Conservation (phyloP, 2,329 filamentous ascomycete genomes). For the Hawksworthiomyces lignivorus region DNA sequence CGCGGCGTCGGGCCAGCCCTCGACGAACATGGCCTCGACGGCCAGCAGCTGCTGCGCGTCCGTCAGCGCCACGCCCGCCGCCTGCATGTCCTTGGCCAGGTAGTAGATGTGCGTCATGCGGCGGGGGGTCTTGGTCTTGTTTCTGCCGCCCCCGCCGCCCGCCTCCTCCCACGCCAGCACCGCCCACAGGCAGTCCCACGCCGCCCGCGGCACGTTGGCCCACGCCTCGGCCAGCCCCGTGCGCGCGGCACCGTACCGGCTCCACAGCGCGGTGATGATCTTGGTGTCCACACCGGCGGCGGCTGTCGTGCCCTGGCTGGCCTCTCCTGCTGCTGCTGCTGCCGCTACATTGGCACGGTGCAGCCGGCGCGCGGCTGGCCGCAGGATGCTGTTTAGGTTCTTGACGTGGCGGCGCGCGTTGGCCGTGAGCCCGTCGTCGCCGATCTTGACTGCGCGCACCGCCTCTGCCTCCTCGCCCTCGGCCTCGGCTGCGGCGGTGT, state of each 20-base stretch:
- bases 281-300: constrained; percentile 15
- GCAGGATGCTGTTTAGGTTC: constrained; percentile 23
- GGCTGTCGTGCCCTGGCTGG: no score
- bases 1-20: constrained; percentile 52
- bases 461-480: background rate
- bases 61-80: constrained; percentile 46
- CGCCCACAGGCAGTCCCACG: constrained; percentile 62
- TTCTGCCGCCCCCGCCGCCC: no score
- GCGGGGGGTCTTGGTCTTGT: constrained; percentile 38
- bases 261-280: constrained; percentile 33
- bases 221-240: constrained; percentile 37
- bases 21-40: constrained; percentile 60
- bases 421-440: constrained; percentile 17
- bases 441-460: constrained; percentile 9
- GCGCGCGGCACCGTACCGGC: constrained; percentile 40
- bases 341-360: constrained; percentile 24
- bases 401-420: constrained; percentile 16
- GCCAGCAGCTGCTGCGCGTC: constrained; percentile 55
- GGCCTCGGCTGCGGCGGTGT: background rate
- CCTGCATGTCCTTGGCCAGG: constrained; percentile 59
- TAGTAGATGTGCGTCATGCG: constrained; percentile 54
- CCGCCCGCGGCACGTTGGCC: constrained; percentile 48
- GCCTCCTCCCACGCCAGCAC: constrained; percentile 43
- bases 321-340: background rate
- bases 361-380: constrained; percentile 26